Evolutionary conservation across 2,329 filamentous ascomycete species (phyloP), one percentile per base, ranked within the genome.

Genomic region (Aotearoamyces nothofagi): DNA sequence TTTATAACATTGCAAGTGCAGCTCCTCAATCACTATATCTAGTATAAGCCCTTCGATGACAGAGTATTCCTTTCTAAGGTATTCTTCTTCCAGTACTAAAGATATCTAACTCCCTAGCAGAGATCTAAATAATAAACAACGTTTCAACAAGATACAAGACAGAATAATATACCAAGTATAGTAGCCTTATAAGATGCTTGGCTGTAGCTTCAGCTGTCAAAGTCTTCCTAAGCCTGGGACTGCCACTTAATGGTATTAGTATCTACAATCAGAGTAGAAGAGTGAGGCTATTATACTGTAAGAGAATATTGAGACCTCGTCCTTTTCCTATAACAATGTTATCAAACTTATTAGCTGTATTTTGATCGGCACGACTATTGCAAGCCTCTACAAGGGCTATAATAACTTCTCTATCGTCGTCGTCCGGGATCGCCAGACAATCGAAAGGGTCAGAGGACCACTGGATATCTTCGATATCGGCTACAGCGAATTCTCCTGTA

Each of bases 251-350:
- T n/a, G n/a, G 19, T n/a, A 20, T 20, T n/a, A 20, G 19, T 20
- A 20, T n/a, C 7, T 20, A n/a, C 7, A 20, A 20, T 20, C n/a
- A 20, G 19, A 20, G 19, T 20, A n/a, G n/a, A n/a, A n/a, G 19
- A 20, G 19, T 7, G 23, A 9, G 9, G 23, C 7, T 8, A 7
- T 7, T 12, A 25, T 25, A 25, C 23, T 25, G 23, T 15, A 25
- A 12, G 7, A 25, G 23, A 7, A 25, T 12, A 15, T 25, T 25
- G 23, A 25, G 23, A 11, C 23, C 23, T 10, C 23, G 23, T 15
- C 23, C 23, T 14, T 25, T 25, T 15, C 23, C 23, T 25, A 7
- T 25, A 7, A 25, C 13, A 14, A 25, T 15, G 13, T 25, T 12
- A 12, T 25, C 23, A 15, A 25, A 25, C 19, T 7, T 20, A 20